Conservation (phyloP, 2,329 filamentous ascomycete species). For the Aspergillus calidoustus region DNA sequence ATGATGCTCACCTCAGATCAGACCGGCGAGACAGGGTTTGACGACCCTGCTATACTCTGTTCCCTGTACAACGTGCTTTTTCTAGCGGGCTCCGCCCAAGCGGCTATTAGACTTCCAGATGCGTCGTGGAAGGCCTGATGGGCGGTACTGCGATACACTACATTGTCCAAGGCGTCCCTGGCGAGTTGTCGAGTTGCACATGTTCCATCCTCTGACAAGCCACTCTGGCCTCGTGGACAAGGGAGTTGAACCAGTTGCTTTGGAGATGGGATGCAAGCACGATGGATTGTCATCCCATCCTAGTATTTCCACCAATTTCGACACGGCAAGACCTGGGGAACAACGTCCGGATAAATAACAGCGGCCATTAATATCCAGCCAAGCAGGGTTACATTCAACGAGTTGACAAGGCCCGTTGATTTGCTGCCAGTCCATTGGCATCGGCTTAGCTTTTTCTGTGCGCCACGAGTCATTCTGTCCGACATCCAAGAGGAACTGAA, state of each 20-base stretch:
- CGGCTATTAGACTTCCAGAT: conserved; percentile 17
- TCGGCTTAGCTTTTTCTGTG: conserved; percentile 21
- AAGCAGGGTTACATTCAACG: conserved; percentile 25
- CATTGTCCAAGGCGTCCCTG: background rate
- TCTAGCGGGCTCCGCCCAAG: background rate
- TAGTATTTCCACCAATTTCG: conserved; percentile 15
- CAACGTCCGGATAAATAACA: conserved; percentile 22
- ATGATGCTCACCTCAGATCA: conserved; percentile 12
- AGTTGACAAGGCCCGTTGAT: conserved; percentile 20
- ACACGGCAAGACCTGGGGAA: conserved; percentile 8
- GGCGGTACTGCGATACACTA: background rate
- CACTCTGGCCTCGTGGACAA: conserved; percentile 1
- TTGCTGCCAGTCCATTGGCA: conserved; percentile 31
- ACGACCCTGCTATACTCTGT: conserved; percentile 8
- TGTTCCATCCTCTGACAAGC: background rate
- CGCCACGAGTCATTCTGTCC: conserved; percentile 11
- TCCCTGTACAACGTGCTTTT: conserved; percentile 10
- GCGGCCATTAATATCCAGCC: conserved; percentile 13
- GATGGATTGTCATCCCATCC: background rate
- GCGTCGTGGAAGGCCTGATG: conserved; percentile 12
- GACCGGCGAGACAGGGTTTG: background rate
- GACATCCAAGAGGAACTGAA: conserved; percentile 11
- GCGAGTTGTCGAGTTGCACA: conserved; percentile 6
- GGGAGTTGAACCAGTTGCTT: background rate
- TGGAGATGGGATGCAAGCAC: conserved; percentile 1